Evolutionary conservation across 768 basidiomycete species (phyloP), one percentile per base, ranked within the genome.

Genomic region (Rhodotorula babjevae): DNA sequence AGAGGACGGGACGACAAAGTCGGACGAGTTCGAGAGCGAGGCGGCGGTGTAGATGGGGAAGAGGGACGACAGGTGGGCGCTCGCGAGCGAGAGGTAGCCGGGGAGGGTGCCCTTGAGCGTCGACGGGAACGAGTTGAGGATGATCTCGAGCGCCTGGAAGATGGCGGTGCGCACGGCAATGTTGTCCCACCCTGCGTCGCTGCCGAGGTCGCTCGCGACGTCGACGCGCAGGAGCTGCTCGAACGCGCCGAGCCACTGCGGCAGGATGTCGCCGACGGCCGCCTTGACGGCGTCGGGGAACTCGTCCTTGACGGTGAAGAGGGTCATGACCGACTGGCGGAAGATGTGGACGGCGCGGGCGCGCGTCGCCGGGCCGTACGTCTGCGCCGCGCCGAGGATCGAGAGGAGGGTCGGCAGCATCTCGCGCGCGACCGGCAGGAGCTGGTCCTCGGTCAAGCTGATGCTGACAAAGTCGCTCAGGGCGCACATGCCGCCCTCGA

Each of bases 401-500:
- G 83, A 80, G 27, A 96, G 84, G 29, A 99, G 84, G 11, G 92
- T 89, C 1, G 96, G 96, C 5, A 95, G 83, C 50, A 98, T 85
- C 79, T 93, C 87, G 56, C 89, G 87, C n/a, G 96, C 85, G 29
- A 98, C 88, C 19, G 92, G 93, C 2, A 98, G 82, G 47, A 96
- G 88, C 83, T 97, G 95, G 78, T 97, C 94, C 79, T 97, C 96
- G 16, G 90, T 90, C 72, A 98, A 82, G 79, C 94, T 94, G 14
- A 90, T 87, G 81, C 91, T 89, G 78, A 95, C 90, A 81, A 97
- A 94, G 78, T 99, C 96, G 16, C 89, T 89, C 78, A 99, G 87
- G 31, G 98, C 91, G 80, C 93, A 89, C 91, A 99, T 93, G 33
- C 94, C 90, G 33, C 96, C 96, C 81, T 98, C 93, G 12, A 96